phyloP scores from a whole-genome alignment of 2,329 filamentous ascomycete genomes.

The Passalora sequoiae region DNA sequence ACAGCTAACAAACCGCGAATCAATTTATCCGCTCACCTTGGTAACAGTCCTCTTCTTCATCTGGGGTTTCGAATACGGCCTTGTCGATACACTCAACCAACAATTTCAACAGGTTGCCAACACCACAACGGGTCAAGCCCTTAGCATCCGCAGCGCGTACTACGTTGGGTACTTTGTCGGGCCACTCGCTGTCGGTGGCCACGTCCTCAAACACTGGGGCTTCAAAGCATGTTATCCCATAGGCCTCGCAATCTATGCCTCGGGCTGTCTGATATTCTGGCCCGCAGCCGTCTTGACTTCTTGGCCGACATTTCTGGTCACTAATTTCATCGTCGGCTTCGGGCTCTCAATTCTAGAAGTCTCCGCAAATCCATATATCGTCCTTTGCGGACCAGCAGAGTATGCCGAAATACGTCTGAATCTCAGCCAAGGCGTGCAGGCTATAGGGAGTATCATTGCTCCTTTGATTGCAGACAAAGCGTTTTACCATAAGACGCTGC shows the following conservation, averaged over 20 bases:
- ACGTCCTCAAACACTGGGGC: slow-evolving; percentile 54
- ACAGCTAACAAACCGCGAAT: slow-evolving; percentile 57
- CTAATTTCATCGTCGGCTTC: slow-evolving; percentile 58
- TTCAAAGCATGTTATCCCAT: slow-evolving; percentile 60
- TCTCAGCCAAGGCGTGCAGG: slow-evolving; percentile 57
- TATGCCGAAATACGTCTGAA: slow-evolving; percentile 58
- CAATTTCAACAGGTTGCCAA: slow-evolving; percentile 59
- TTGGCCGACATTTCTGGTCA: slow-evolving; percentile 56
- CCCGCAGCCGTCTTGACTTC: slow-evolving; percentile 59
- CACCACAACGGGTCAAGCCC: slow-evolving; percentile 57
- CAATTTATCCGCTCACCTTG: slow-evolving; percentile 64
- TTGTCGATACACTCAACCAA: slow-evolving; percentile 75
- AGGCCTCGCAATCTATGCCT: slow-evolving; percentile 58
- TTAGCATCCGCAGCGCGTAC: slow-evolving; percentile 66
- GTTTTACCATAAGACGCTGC: slow-evolving; percentile 46
- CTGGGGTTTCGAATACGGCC: slow-evolving; percentile 86
- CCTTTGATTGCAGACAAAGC: slow-evolving; percentile 56
- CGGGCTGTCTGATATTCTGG: slow-evolving; percentile 59
- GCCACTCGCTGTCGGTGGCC: slow-evolving; percentile 60
- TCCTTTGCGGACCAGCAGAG: slow-evolving; percentile 56
- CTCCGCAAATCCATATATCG: slow-evolving; percentile 58
- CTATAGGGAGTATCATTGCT: slow-evolving; percentile 55
- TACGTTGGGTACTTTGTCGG: slow-evolving; percentile 68
- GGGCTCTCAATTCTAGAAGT: slow-evolving; percentile 58
- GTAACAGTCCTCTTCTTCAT: slow-evolving; percentile 80